Evolutionary conservation across 352 stramenopile species (phyloP).

Genomic region (Phytophthora fragariae): DNA sequence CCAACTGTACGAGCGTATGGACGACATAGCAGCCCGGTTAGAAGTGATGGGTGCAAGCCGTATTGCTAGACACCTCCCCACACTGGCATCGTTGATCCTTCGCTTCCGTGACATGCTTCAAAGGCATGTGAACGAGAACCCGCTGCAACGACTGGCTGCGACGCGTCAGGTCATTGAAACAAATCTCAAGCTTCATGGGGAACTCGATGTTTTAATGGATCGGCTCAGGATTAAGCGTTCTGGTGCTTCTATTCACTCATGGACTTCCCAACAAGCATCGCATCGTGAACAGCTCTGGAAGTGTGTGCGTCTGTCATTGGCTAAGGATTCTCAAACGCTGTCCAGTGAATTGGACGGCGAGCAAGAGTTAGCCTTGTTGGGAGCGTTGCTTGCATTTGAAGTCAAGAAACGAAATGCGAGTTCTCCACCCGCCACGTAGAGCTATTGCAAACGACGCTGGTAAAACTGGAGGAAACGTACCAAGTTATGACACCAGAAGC

Average conservation of each 20-base stretch:
- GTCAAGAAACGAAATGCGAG: slow-evolving; percentile 29
- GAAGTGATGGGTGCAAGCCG: slow-evolving; percentile 18
- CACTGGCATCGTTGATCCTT: slow-evolving; percentile 26
- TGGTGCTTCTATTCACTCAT: slow-evolving; percentile 39
- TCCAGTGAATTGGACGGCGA: slow-evolving; percentile 22
- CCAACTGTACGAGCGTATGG: slow-evolving; percentile 38
- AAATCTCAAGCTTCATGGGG: slow-evolving; percentile 23
- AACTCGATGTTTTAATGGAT: slow-evolving; percentile 37
- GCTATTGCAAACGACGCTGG: slow-evolving; percentile 24
- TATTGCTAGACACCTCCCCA: slow-evolving; percentile 3
- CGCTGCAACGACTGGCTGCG: slow-evolving; percentile 31
- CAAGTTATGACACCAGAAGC: slow-evolving; percentile 9
- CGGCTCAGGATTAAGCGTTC: slow-evolving; percentile 15
- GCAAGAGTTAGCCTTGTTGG: slow-evolving; percentile 24
- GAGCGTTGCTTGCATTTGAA: slow-evolving; percentile 32
- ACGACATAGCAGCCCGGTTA: slow-evolving; percentile 31
- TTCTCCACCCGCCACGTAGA: slow-evolving; percentile 22
- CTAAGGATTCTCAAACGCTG: slow-evolving; percentile 26
- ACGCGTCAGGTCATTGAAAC: slow-evolving; percentile 33
- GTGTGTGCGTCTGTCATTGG: slow-evolving; percentile 32
- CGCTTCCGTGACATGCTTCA: slow-evolving; percentile 39
- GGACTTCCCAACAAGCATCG: slow-evolving; percentile 19
- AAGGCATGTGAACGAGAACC: slow-evolving; percentile 35
- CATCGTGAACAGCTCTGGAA: slow-evolving; percentile 38
- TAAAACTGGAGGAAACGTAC: slow-evolving; percentile 26